Conservation (phyloP, 2,329 filamentous ascomycete genomes). For the Clarireedia hainanense region DNA sequence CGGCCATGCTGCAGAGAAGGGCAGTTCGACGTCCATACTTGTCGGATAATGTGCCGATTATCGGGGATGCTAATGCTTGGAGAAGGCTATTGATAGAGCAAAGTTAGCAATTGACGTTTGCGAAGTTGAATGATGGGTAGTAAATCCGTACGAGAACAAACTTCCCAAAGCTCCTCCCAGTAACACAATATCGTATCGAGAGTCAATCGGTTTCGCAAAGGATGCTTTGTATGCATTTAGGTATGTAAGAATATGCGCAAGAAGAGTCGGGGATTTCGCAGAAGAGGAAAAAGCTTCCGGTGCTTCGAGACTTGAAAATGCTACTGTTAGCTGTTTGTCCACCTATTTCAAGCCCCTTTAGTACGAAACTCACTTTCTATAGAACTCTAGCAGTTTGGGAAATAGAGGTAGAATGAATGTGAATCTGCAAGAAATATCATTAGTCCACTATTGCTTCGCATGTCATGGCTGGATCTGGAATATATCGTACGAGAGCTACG, state of each 20-base stretch:
- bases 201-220: conserved; percentile 88
- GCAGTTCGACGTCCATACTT: conserved; percentile 79
- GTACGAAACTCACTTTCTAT: conserved; percentile 60
- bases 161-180: conserved; percentile 90
- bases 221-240: conserved; percentile 92
- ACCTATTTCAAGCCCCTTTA: conserved; percentile 69
- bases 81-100: conserved; percentile 44
- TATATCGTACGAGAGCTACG: conserved; percentile 10
- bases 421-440: conserved; percentile 40
- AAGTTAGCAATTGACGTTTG: neutral
- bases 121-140: neutral
- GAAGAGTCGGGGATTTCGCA: conserved; percentile 51
- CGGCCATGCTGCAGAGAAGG: conserved; percentile 82
- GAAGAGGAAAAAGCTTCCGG: conserved; percentile 35
- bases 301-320: conserved; percentile 60
- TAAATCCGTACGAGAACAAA: conserved; percentile 58
- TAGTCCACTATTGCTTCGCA: neutral
- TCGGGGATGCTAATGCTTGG: conserved; percentile 83
- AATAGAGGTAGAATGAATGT: conserved; percentile 97
- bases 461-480: neutral
- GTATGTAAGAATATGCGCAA: conserved; percentile 71
- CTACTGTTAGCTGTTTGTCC: conserved; percentile 43
- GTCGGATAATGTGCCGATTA: conserved; percentile 86
- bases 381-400: conserved; percentile 91
- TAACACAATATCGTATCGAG: conserved; percentile 92